Base-by-base conservation (phyloP, 176 grass and related monocot genomes). In the Sorghum bicolor region DNA sequence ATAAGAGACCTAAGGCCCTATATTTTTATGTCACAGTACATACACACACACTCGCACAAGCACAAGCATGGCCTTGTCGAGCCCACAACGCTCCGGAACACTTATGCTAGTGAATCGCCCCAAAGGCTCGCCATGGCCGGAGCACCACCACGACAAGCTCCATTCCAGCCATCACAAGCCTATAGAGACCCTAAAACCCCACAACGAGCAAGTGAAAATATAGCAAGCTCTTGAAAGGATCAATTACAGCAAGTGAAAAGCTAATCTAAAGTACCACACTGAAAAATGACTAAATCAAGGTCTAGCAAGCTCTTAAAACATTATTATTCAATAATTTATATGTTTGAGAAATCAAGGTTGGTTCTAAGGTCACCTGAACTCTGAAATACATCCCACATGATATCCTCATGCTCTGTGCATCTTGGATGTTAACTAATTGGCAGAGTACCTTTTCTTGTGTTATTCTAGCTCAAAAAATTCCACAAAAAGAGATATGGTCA, bases 381-480 rank as follows among this genome's bases (percentile, higher is more conserved):
- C 45, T 84, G 84, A 67, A 98, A 93, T 81, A 86, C 70, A 79
- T 91, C 84, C 95, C 95, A 94, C 95, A 94, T 97, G 13, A 97
- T 97, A n/a, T n/a, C n/a, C n/a, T n/a, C n/a, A n/a, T n/a, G n/a
- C n/a, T n/a, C n/a, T 80, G 69, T 53, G 92, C 95, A 82, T 84
- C 88, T 82, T 89, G 80, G 60, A 82, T 80, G 64, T 92, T 92
- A 82, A 94, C 94, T 4, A 89, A 82, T 86, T 97, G 95, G 88
- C 92, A 97, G 33, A 97, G 83, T 78, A 97, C 88, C 67, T 32
- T 97, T 97, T 45, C 95, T 92, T 25, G 92, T 94, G 76, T 97
- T 97, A 86, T 97, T 97, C 80, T 97, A 92, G 40, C 90, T 92
- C 80, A 97, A 82, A 85, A 97, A 97, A 20, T 94, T 92, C 95